phyloP scores from a whole-genome alignment of 805 yeast genomes.

The Hanseniaspora taiwanica region DNA sequence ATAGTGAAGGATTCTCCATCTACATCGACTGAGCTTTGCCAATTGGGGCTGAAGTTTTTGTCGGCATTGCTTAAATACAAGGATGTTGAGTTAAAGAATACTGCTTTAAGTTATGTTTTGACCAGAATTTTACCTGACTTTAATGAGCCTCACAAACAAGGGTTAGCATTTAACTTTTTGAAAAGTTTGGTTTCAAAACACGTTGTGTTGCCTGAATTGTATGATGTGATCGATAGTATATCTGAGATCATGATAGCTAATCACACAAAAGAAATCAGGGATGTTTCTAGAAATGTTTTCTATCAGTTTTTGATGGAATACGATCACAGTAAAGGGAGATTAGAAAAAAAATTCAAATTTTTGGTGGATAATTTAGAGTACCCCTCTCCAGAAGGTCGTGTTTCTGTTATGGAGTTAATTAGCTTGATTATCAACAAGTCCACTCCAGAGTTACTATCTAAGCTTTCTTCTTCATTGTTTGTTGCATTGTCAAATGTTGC shows the following conservation, averaged over 20 bases:
- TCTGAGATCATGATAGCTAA: constrained; percentile 81
- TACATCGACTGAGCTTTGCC: constrained; percentile 69
- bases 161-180: constrained; percentile 74
- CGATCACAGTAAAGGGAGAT: constrained; percentile 79
- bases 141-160: constrained; percentile 80
- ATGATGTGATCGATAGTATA: constrained; percentile 74
- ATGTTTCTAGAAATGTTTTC: constrained; percentile 69
- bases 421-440: constrained; percentile 58
- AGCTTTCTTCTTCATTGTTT: constrained; percentile 63
- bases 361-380: constrained; percentile 71
- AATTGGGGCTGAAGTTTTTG: constrained; percentile 60
- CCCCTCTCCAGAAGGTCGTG: constrained; percentile 76
- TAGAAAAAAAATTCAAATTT: constrained; percentile 72
- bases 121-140: constrained; percentile 71
- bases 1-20: constrained; percentile 65
- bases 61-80: constrained; percentile 61
- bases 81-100: constrained; percentile 51
- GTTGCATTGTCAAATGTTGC: constrained; percentile 68
- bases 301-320: constrained; percentile 83
- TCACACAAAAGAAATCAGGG: constrained; percentile 71
- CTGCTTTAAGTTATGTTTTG: constrained; percentile 61
- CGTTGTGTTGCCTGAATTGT: constrained; percentile 72
- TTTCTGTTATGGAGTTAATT: constrained; percentile 80
- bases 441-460: constrained; percentile 41
- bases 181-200: constrained; percentile 66